Evolutionary conservation across 306 rosid species (phyloP).

Genomic region (Styphnolobium japonicum): DNA sequence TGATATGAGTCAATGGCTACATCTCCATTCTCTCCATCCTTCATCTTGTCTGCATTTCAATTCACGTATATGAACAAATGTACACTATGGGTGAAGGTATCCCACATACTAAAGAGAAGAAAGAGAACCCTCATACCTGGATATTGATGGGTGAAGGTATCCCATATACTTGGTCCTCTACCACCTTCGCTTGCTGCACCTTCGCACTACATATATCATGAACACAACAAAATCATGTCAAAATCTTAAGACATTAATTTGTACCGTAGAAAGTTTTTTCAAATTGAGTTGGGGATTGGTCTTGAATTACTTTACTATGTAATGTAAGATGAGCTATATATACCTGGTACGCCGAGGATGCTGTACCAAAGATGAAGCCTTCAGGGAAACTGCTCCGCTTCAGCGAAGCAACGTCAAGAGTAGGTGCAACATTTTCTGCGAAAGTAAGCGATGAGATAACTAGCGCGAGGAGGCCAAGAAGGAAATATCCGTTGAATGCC

Average conservation of each 20-base stretch:
- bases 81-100: no score
- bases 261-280: background rate
- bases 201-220: slow-evolving; percentile 35
- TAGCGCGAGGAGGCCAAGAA: background rate
- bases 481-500: background rate
- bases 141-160: slow-evolving; percentile 44
- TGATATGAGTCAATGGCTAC: slow-evolving; percentile 38
- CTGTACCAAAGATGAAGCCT: slow-evolving; percentile 30
- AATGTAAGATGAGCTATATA: no score
- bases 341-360: slow-evolving; percentile 27
- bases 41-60: slow-evolving; percentile 34
- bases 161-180: slow-evolving; percentile 62
- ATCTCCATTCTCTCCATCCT: slow-evolving; percentile 31
- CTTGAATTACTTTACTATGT: no score
- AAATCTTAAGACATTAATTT: background rate
- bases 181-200: slow-evolving; percentile 59
- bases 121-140: background rate
- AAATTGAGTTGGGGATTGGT: background rate
- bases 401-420: background rate
- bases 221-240: background rate
- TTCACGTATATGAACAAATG: background rate
- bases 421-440: background rate
- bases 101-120: no score
- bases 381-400: slow-evolving; percentile 13
- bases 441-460: background rate